Percentiles rank a stretch among this genome's conserved stretches.
Evolutionary conservation across 176 grass and related monocot species (phyloP).

Genomic region (Dactylis glomerata): DNA sequence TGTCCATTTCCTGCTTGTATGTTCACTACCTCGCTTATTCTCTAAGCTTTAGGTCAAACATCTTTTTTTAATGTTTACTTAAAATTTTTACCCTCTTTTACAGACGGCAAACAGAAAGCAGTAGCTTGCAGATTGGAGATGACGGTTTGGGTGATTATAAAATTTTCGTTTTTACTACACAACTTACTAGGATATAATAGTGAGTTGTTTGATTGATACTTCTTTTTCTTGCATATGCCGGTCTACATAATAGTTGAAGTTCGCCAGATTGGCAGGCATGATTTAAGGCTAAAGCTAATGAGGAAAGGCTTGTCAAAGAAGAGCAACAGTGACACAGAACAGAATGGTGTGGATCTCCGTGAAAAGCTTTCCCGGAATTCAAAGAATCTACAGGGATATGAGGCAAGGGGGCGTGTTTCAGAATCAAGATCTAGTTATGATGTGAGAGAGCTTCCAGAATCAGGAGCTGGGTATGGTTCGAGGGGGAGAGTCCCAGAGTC

Average conservation of each 20-base stretch:
- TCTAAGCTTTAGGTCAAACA: neutral
- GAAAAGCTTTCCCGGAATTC: slow-evolving; percentile 67
- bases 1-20: neutral
- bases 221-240: slow-evolving; percentile 36
- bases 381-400: slow-evolving; percentile 30
- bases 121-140: slow-evolving; percentile 31
- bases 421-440: slow-evolving; percentile 45
- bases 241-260: slow-evolving; percentile 40
- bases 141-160: slow-evolving; percentile 38
- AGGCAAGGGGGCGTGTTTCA: slow-evolving; percentile 38
- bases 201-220: neutral
- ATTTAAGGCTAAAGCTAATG: slow-evolving; percentile 82
- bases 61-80: slow-evolving; percentile 14
- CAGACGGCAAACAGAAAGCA: slow-evolving; percentile 57
- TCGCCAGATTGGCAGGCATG: slow-evolving; percentile 44
- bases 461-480: slow-evolving; percentile 35
- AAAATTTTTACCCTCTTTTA: slow-evolving; percentile 18
- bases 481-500: slow-evolving; percentile 35
- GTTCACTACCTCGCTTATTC: neutral
- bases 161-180: slow-evolving; percentile 29
- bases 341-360: slow-evolving; percentile 57
- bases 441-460: slow-evolving; percentile 26
- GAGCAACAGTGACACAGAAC: slow-evolving; percentile 39
- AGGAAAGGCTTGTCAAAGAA: slow-evolving; percentile 53
- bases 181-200: slow-evolving; percentile 16